phyloP scores from a whole-genome alignment of 805 yeast genomes.

The Metschnikowia gruessii region DNA sequence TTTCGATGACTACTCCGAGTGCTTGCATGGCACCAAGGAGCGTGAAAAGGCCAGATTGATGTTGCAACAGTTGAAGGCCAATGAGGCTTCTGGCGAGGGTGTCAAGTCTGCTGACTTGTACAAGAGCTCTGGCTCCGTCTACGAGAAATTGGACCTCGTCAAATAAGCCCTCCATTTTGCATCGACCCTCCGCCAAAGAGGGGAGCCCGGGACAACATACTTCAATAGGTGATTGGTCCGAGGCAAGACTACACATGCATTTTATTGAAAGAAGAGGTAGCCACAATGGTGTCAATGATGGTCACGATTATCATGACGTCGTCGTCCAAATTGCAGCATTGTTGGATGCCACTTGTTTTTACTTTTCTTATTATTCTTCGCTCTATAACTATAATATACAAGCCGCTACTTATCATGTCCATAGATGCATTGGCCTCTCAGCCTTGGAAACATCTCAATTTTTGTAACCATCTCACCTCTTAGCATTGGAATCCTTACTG shows the following conservation, averaged over 20 bases:
- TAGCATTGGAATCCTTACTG: conserved; percentile 25
- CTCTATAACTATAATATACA: conserved; percentile 1
- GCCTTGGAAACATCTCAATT: no score
- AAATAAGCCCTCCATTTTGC: conserved; percentile 7
- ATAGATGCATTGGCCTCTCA: not conserved
- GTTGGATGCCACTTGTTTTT: not conserved
- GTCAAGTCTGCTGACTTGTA: conserved; percentile 43
- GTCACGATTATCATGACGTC: no score
- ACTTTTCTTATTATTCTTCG: not conserved
- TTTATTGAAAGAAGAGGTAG: not conserved
- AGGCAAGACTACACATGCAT: not conserved
- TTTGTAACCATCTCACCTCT: not conserved
- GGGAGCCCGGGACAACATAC: not conserved
- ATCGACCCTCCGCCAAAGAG: not conserved
- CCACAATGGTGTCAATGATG: not conserved
- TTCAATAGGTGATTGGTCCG: not conserved
- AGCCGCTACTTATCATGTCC: not conserved
- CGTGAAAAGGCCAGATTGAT: conserved; percentile 44
- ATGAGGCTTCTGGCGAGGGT: conserved; percentile 39
- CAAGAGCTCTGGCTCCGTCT: conserved; percentile 39
- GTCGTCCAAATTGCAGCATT: no score
- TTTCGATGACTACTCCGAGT: conserved; percentile 46
- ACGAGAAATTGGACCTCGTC: conserved; percentile 44
- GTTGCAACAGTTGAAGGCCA: conserved; percentile 46
- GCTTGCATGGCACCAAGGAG: conserved; percentile 47